Evolutionary conservation across 257 asterid species (phyloP), one percentile per base, ranked within the genome.

Genomic region (Striga asiatica): DNA sequence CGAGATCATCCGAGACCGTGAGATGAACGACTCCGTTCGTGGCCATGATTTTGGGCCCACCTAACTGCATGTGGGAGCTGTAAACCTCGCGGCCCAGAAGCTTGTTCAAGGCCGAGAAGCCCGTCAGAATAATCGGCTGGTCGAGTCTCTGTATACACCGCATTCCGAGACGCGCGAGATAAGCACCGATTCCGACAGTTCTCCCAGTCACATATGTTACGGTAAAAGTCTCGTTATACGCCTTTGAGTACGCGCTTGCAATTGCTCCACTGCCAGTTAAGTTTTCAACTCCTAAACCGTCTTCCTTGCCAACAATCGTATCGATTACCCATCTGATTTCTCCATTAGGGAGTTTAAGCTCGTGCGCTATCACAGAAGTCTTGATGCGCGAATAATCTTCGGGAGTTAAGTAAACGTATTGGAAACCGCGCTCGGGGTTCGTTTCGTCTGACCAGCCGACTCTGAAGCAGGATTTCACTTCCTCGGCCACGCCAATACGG

Each of bases 31-130:
- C 97, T 38, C 99, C 99, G 34, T 88, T 88, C 3, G 95, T 92
- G 0, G 94, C 95, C 99, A 92, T 92, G 47, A 88, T 84, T 71
- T 92, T 88, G n/a, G 99, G 99, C 7, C 99, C 99, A 4, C 99
- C 99, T 6, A 92, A 95, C 57, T 92, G 99, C 97, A 92, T 88
- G 79, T 92, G 94, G 13, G 99, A 92, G 76, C 97, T 92, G 45
- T 92, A 88, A 13, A 92, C 97, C 74, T 92, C 99, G 62, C 97
- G 78, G 8, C 95, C 97, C 34, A 92, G 76, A 65, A 92, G 95
- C 79, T 88, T 92, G 77, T 92, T 92, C 41, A 92, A 57, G 2
- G 99, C 97, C 13, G 99, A 92, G 74, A 88, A 92, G 47, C 97
- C 99, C 0, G 99, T 92, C 57, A 92, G 86, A 71, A 92, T 84